Evolutionary conservation across 768 basidiomycete species (phyloP), one percentile per base, ranked within the genome.

Genomic region (Lactarius indigo): DNA sequence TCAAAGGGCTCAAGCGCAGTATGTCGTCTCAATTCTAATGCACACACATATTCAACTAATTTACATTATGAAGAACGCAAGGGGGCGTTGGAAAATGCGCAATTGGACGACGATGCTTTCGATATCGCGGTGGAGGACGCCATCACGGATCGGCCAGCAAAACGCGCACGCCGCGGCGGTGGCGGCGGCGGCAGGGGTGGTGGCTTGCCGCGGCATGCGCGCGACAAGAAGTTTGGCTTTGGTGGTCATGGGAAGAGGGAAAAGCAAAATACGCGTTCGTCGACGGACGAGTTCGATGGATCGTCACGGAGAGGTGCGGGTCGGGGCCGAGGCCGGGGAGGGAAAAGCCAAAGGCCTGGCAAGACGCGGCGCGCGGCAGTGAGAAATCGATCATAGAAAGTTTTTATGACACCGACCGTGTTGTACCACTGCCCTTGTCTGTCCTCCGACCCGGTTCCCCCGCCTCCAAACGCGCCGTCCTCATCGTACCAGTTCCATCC

Each of bases 101-200:
- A 82, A 56, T 81, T 76, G 20, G 85, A 81, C 18, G 87, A 84
- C 63, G 84, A 82, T 6, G 89, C 85, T 33, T 97, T 97, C 73
- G 94, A 96, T 72, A 83, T 98, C 65, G 90, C 91, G 0, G 87
- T 97, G 41, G 94, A 98, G 75, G 92, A 96, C 66, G 94, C 93
- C 12, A 87, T 96, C 71, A 77, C 88, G 33, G 88, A 90, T 71
- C 85, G 85, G 17, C 89, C 90, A 13, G 81, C 86, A 64, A 89
- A 90, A 63, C 83, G 83, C n/a, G 74, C 78, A 66, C 71, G 69
- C 5, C 71, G 69, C 5, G 70, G 78, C 75, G 26, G 69, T 59
- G 23, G 42, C 6, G 71, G 68, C 3, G 13, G 37, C 13, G 37
- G 37, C 5, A 35, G 35, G 35, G 42, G 70, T 39, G 65, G 69